Conservation (phyloP, 2,329 filamentous ascomycete genomes). For the Didymella arachidicola region DNA sequence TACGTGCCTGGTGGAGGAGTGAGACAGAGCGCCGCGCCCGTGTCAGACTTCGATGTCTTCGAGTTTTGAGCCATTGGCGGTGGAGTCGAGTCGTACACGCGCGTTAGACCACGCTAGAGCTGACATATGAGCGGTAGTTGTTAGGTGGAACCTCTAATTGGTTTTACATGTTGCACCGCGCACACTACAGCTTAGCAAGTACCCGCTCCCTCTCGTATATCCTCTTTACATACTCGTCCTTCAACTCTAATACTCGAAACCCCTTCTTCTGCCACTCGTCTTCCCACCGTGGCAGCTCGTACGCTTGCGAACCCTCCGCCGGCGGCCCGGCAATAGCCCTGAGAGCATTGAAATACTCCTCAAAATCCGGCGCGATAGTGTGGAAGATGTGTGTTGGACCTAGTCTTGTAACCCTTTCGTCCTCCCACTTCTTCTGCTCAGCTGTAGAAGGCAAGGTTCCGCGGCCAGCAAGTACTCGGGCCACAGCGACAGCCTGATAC, state of each 20-base stretch:
- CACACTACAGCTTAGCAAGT: conserved; percentile 2
- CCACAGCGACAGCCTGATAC: neutral
- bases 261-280: conserved; percentile 9
- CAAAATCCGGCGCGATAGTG: conserved; percentile 67
- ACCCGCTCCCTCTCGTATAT: neutral
- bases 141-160: neutral
- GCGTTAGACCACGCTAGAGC: too few relatives aligned
- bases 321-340: conserved; percentile 35
- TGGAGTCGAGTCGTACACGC: neutral
- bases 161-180: neutral
- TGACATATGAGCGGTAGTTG: neutral
- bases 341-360: conserved; percentile 68
- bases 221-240: conserved; percentile 13
- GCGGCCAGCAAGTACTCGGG: neutral
- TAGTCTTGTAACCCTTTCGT: neutral
- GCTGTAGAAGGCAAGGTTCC: neutral
- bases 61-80: neutral
- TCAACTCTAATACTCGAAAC: conserved; percentile 11
- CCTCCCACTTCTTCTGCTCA: neutral
- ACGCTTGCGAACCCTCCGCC: conserved; percentile 9
- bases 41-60: conserved; percentile 32
- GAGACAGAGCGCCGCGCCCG: conserved; percentile 24
- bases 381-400: conserved; percentile 22
- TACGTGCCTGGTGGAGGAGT: conserved; percentile 39
- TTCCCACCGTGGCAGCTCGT: conserved; percentile 10